These are phyloP conservation scores for Hansenula anomala DNA, from an alignment of 1,139 yeast species.

Conservation along the genomic window DNA sequence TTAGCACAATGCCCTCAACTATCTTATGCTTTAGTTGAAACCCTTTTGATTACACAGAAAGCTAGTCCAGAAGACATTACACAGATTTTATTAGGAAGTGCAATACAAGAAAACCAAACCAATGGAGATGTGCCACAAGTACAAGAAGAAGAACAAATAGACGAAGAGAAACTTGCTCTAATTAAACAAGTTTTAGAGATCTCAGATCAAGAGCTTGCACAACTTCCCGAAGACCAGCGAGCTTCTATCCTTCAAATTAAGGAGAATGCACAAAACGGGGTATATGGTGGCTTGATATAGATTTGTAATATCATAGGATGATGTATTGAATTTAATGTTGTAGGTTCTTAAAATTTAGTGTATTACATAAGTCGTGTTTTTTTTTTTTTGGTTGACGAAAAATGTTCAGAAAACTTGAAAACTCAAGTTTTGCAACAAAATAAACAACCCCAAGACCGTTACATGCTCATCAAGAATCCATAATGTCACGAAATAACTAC, in stretches of 20 bases:
- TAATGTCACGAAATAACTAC: neutral
- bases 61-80: constrained; percentile 28
- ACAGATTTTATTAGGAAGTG: constrained; percentile 19
- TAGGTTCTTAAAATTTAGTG: neutral
- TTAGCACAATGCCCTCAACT: constrained; percentile 74
- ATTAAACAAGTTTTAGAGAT: constrained; percentile 54
- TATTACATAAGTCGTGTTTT: too few relatives aligned
- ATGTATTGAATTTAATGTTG: neutral
- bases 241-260: constrained; percentile 34
- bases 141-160: constrained; percentile 30
- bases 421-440: too few relatives aligned
- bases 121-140: constrained; percentile 5
- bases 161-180: constrained; percentile 45
- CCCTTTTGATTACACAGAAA: constrained; percentile 46
- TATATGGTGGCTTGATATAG: constrained; percentile 32
- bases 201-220: constrained; percentile 57
- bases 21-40: constrained; percentile 77
- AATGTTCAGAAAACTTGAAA: too few relatives aligned
- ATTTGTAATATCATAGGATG: neutral
- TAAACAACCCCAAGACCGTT: too few relatives aligned
- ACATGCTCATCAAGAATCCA: too few relatives aligned
- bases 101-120: constrained; percentile 4
- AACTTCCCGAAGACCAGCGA: constrained; percentile 56
- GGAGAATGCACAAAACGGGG: constrained; percentile 39
- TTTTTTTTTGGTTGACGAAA: too few relatives aligned